These are phyloP conservation scores for Tirmania nivea DNA, from an alignment of 495 filamentous ascomycete species.

Conservation along the genomic window DNA sequence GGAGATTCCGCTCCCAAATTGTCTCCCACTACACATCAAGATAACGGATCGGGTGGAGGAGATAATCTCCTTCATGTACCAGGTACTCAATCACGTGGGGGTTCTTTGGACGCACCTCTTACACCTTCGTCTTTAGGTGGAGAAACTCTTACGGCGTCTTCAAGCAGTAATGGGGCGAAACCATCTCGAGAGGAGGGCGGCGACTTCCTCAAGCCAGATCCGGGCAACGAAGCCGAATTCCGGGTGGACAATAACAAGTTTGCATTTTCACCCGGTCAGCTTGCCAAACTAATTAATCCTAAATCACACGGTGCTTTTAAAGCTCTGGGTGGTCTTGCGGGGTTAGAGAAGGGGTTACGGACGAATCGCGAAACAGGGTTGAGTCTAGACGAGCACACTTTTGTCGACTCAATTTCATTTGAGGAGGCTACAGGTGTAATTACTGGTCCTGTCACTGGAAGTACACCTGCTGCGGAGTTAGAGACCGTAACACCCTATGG, in stretches of 20 bases:
- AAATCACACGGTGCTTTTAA: conserved; percentile 60
- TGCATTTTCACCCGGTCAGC: conserved; percentile 59
- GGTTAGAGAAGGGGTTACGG: conserved; percentile 54
- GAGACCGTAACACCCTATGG: conserved; percentile 8
- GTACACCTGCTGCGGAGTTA: conserved; percentile 2
- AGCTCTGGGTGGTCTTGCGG: conserved; percentile 53
- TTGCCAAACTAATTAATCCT: conserved; percentile 59
- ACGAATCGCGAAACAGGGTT: conserved; percentile 46
- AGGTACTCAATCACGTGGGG: neutral
- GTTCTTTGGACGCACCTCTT: neutral
- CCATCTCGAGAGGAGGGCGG: conserved; percentile 24
- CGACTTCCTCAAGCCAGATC: conserved; percentile 45
- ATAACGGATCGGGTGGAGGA: neutral
- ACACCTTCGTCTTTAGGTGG: neutral
- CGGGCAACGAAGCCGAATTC: conserved; percentile 50
- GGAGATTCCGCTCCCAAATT: neutral
- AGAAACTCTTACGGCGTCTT: neutral
- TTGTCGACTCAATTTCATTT: conserved; percentile 46
- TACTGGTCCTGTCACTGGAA: conserved; percentile 9
- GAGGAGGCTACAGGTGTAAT: conserved; percentile 31
- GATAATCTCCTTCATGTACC: neutral
- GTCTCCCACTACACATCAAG: neutral
- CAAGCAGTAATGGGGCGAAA: neutral
- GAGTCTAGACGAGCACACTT: conserved; percentile 45
- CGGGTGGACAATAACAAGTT: conserved; percentile 55